phyloP scores from a whole-genome alignment of 345 rosid species.

The Pseudoturritis turrita region DNA sequence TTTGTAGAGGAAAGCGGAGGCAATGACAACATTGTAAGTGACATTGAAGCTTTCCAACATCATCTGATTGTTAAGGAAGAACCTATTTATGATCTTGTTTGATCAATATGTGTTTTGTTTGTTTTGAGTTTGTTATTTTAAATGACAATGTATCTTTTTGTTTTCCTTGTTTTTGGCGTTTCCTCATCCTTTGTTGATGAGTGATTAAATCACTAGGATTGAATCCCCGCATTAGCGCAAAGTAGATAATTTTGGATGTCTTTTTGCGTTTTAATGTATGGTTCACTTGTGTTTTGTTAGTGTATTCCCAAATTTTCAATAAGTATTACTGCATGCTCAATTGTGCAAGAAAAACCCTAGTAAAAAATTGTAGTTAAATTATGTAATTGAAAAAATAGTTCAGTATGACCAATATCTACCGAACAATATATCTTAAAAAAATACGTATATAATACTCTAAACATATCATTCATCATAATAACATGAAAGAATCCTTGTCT shows the following conservation, averaged over 20 bases:
- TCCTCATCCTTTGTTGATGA: background rate
- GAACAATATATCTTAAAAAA: too few relatives aligned
- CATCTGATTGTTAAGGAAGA: slow-evolving; percentile 11
- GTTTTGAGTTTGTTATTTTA: background rate
- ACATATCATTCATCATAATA: too few relatives aligned
- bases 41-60: background rate
- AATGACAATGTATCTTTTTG: background rate
- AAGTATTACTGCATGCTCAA: background rate
- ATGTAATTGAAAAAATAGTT: background rate
- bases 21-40: background rate
- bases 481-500: too few relatives aligned
- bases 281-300: background rate
- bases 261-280: background rate
- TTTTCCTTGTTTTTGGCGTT: background rate
- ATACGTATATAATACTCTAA: too few relatives aligned
- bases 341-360: background rate
- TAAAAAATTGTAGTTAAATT: background rate
- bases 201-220: background rate
- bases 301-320: background rate
- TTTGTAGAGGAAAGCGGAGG: background rate
- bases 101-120: background rate
- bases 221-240: background rate
- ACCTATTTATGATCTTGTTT: background rate
- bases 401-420: too few relatives aligned
- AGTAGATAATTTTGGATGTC: background rate